Conservation (phyloP, 768 basidiomycete genomes). For the Pleurotus giganteus region DNA sequence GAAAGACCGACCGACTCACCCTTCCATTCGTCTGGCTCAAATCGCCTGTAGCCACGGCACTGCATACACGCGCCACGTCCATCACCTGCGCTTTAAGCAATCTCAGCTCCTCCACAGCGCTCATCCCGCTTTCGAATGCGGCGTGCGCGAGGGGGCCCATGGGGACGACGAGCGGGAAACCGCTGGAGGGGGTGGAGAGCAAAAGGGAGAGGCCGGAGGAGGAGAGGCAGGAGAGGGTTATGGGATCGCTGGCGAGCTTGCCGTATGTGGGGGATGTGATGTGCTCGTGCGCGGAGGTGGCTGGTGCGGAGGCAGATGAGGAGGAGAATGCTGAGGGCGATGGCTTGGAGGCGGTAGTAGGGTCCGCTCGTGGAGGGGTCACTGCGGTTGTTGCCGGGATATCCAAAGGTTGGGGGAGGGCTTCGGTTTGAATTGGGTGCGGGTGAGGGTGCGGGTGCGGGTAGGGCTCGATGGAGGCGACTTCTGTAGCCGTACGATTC, state of each 20-base stretch:
- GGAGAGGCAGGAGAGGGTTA: too few species aligned
- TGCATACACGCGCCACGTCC: slow-evolving; percentile 68
- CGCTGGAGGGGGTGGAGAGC: neutral
- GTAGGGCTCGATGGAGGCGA: too few species aligned
- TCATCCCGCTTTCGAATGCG: slow-evolving; percentile 58
- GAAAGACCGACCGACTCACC: slow-evolving; percentile 44
- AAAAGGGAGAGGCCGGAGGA: slow-evolving; percentile 25
- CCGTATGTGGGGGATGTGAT: slow-evolving; percentile 56
- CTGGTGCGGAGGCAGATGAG: slow-evolving; percentile 44
- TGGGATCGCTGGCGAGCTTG: slow-evolving; percentile 44
- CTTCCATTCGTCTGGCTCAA: slow-evolving; percentile 69
- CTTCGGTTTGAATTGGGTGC: slow-evolving; percentile 21
- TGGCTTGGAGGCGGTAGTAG: too few species aligned
- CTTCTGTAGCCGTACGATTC: neutral
- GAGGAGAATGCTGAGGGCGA: slow-evolving; percentile 36
- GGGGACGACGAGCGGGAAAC: slow-evolving; percentile 47
- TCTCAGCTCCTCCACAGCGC: slow-evolving; percentile 65
- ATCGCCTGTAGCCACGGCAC: slow-evolving; percentile 67
- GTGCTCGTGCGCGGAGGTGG: too few species aligned
- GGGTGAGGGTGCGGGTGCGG: too few species aligned
- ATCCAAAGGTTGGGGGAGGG: neutral
- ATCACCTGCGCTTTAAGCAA: slow-evolving; percentile 67
- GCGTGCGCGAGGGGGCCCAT: slow-evolving; percentile 52
- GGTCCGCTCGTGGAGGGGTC: neutral
- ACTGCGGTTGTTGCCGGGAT: slow-evolving; percentile 11